phyloP scores from a whole-genome alignment of 169 alveolate genomes.

The Plasmodium cynomolgi region DNA sequence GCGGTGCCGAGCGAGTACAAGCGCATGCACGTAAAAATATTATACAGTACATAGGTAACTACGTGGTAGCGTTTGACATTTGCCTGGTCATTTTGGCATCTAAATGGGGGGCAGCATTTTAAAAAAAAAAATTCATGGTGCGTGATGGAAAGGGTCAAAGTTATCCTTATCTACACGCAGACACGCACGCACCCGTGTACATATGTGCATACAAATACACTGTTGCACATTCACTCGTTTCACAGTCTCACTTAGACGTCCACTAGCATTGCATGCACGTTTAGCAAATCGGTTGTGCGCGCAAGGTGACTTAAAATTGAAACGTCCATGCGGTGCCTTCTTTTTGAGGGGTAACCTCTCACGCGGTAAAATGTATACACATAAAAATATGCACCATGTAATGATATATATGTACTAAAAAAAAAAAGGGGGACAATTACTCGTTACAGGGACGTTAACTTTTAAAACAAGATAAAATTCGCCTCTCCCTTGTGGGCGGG shows the following conservation, averaged over 20 bases:
- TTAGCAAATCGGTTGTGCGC: not conserved
- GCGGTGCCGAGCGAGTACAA: not conserved
- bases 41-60: not conserved
- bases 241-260: not conserved
- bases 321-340: not conserved
- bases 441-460: not conserved
- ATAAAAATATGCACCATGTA: not conserved
- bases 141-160: not conserved
- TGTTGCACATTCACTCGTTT: not conserved
- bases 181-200: not conserved
- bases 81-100: not conserved
- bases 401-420: not conserved
- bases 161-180: not conserved
- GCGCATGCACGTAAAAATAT: not conserved
- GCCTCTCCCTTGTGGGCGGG: not conserved
- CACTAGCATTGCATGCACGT: not conserved
- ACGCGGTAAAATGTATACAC: not conserved
- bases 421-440: not conserved
- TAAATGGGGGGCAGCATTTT: not conserved
- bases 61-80: not conserved
- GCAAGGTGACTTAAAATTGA: not conserved
- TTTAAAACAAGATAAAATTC: not conserved
- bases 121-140: not conserved
- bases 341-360: not conserved
- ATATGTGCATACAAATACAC: not conserved